A percentile compares a stretch with the other conserved stretches of the same genome.
Conservation (phyloP, 2,329 filamentous ascomycete species). For the Talaromyces funiculosus region DNA sequence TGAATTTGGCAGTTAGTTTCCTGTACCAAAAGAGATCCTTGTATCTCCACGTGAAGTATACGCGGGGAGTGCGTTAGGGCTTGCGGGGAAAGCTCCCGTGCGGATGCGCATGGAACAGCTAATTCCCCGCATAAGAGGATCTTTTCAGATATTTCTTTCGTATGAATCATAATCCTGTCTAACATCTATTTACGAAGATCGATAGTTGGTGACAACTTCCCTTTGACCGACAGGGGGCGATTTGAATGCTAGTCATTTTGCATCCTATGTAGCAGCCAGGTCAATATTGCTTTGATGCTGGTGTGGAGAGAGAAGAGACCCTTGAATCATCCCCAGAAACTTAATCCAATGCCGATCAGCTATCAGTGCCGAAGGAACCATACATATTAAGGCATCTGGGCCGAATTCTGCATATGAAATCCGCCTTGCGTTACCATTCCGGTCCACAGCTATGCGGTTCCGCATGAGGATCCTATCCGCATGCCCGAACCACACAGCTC, state of each 20-base stretch:
- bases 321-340: background rate
- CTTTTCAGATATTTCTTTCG: background rate
- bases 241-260: background rate
- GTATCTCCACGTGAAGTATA: background rate
- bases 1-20: background rate
- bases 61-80: background rate
- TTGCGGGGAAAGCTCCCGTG: background rate
- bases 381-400: background rate
- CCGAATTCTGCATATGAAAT: background rate
- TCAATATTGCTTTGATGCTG: background rate
- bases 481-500: constrained; percentile 3
- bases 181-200: background rate
- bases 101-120: background rate
- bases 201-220: background rate
- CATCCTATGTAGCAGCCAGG: background rate
- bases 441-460: constrained; percentile 5
- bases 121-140: background rate
- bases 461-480: constrained; percentile 3
- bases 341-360: background rate
- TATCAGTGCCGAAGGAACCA: background rate
- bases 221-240: background rate
- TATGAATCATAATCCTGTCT: background rate
- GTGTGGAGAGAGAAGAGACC: background rate
- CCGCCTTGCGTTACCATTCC: background rate
- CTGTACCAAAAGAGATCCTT: too few species aligned